phyloP scores from a whole-genome alignment of 768 basidiomycete genomes.

The Kwoniella heveanensis region DNA sequence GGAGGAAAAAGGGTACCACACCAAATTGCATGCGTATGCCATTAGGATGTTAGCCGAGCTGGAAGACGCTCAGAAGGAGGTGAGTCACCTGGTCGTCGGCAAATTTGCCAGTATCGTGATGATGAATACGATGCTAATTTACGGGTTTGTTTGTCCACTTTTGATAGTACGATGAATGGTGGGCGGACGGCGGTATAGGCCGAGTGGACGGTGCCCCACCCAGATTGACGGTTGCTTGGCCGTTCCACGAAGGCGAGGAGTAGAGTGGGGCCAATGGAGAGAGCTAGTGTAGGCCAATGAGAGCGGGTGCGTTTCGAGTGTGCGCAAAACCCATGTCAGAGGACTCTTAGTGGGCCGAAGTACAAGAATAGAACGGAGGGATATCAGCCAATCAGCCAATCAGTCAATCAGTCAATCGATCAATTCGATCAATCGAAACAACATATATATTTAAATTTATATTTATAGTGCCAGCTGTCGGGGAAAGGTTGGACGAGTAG shows the following conservation, averaged over 20 bases:
- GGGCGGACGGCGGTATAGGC: slow-evolving; percentile 53
- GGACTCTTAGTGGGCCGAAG: no score
- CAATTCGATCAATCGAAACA: no score
- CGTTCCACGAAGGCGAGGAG: slow-evolving; percentile 55
- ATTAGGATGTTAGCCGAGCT: slow-evolving; percentile 56
- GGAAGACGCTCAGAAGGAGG: slow-evolving; percentile 56
- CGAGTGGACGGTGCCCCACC: slow-evolving; percentile 52
- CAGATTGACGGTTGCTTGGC: slow-evolving; percentile 55
- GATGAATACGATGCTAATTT: no score
- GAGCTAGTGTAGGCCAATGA: no score
- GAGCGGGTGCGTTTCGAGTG: no score
- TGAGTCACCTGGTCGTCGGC: no score
- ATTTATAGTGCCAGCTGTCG: background rate
- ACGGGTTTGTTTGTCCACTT: background rate
- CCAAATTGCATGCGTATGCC: slow-evolving; percentile 52
- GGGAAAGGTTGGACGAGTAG: no score
- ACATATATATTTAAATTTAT: background rate
- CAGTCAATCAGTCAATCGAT: no score
- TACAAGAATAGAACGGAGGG: background rate
- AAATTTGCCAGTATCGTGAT: no score
- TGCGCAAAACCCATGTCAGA: no score
- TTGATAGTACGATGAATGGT: slow-evolving; percentile 55
- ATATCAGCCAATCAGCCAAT: no score
- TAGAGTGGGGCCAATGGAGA: no score
- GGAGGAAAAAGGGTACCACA: slow-evolving; percentile 47